Percentiles rank a stretch among this genome's conserved stretches.
Conservation (phyloP, 768 basidiomycete genomes). For the Macrolepiota fuliginosa region DNA sequence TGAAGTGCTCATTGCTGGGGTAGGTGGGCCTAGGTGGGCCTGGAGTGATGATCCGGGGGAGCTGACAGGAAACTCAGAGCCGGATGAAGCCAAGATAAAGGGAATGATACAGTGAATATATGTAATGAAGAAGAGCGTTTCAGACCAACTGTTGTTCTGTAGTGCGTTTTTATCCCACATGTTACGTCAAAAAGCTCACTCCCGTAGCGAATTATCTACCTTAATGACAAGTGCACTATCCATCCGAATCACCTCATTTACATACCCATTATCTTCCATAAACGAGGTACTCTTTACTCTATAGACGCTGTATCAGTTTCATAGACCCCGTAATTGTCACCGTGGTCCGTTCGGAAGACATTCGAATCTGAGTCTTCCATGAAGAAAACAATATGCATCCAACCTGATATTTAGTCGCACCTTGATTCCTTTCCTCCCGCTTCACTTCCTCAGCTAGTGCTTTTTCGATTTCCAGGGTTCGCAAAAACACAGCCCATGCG, state of each 20-base stretch:
- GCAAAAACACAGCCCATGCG: conserved; percentile 35
- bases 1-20: too few species aligned
- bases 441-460: not conserved
- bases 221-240: too few species aligned
- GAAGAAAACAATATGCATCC: not conserved
- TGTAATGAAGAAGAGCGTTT: too few species aligned
- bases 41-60: too few species aligned
- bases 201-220: too few species aligned
- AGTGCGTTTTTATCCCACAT: too few species aligned
- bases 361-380: not conserved
- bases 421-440: not conserved
- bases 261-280: not conserved
- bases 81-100: too few species aligned
- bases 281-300: not conserved
- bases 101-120: not conserved
- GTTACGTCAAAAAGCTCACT: too few species aligned
- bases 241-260: too few species aligned
- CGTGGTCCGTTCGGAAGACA: not conserved
- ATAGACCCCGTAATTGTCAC: not conserved
- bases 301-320: not conserved
- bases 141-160: too few species aligned
- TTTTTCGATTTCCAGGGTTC: conserved; percentile 18
- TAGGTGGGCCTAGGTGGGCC: too few species aligned
- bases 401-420: not conserved
- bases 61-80: too few species aligned